Evolutionary conservation across 768 basidiomycete genomes (phyloP), one percentile per base, ranked within the genome.

Genomic region (Chalciporus chontae): DNA sequence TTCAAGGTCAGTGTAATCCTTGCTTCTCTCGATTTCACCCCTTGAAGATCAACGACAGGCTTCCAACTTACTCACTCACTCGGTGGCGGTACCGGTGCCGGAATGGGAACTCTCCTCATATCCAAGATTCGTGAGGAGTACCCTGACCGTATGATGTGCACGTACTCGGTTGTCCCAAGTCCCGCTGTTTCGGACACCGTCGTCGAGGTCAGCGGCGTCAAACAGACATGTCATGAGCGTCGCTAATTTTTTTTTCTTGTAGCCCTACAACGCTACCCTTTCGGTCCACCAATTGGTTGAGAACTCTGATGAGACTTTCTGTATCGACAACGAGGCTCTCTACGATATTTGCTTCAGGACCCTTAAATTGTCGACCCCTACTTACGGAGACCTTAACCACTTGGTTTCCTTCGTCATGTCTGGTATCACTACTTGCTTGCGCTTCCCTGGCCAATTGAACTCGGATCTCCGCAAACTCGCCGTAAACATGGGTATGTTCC

Each of bases 391-490:
- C 69, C 86, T 98, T 55, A 98, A 98, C 81, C 90, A 95, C 68
- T 84, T 98, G 50, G 95, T 99, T 42, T 96, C 94, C 24, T 81
- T 94, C 60, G 94, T 97, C 66, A 98, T 99, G 95, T 93, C 90
- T 41, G 95, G 95, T 72, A 91, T 97, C 69, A 97, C 95, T 9
- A 98, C 95, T 55, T 97, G 92, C 73, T 77, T 98, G 73, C 94
- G 96, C 57, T 99, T 99, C 93, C 96, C 96, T 65, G 96, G 96
- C 77, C 96, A 97, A 71, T 84, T 98, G 64, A 99, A 98, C 84
- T 95, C 94, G 32, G 96, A 99, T 69, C 80, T 99, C 49, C 81
- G 96, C 69, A 99, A 99, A 75, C 77, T 99, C 61, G 95, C 95
- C 51, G 95, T 97, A 68, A 99, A 99, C 85, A 94, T 99, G 94